Evolutionary conservation across 140 eudicot species (phyloP), one percentile per base, ranked within the genome.

Genomic region (Erigeron philadelphicus): DNA sequence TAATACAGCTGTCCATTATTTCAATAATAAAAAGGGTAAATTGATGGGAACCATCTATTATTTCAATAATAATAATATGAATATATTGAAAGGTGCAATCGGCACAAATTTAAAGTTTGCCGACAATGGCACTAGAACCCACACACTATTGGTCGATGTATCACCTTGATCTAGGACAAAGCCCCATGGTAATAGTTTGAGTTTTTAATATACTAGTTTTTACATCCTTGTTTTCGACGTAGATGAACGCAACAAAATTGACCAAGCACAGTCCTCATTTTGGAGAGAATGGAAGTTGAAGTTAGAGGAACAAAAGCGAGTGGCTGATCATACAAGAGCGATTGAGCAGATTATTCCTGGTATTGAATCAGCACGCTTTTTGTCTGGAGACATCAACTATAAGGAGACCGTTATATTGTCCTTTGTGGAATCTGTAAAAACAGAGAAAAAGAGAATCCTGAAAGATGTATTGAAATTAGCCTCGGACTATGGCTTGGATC

Each of bases 221-320:
- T 38, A 68, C 35, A 49, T 61, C n/a, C 25, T 16, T 74, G 35
- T 78, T 46, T 69, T 77, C 68, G 41, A 61, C 38, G 59, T 72
- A 89, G 99, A 89, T 79, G 95, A 89, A 42, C 80, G 81, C 66
- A 87, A 79, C 71, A 83, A 78, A 64, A 61, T 87, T 52, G 94
- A 85, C 58, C 69, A 87, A 82, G 82, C 89, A 54, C 97, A 87
- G 50, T 83, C 99, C 53, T 79, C 97, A 25, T 94, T 94, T 82
- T 94, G 99, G 99, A 94, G 88, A 71, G 95, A 90, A 63, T 94
- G 99, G 99, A 89, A 94, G 77, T 47, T 77, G 83, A 94, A 87
- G 81, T 54, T 94, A 60, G 97, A 89, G 81, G 93, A 89, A 57
- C 97, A 93, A 75, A 93, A 85, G 87, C 90, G 81, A 43, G 94